A percentile compares a stretch with the other conserved stretches of the same genome.
Conservation (phyloP, 2,329 filamentous ascomycete genomes). For the Cercospora sojina region DNA sequence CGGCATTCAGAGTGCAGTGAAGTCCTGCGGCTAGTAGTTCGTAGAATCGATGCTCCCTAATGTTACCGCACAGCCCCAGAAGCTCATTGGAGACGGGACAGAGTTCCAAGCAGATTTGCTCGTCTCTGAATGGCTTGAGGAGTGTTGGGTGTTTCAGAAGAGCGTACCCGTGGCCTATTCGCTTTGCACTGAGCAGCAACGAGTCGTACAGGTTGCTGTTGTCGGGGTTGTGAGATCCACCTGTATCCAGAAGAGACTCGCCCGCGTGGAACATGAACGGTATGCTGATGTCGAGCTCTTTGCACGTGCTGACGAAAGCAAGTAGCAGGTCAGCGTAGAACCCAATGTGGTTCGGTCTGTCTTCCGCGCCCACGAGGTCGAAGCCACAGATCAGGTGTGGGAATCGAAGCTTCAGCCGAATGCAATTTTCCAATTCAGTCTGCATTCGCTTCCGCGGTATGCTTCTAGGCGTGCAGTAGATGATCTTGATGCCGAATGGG, state of each 20-base stretch:
- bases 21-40: conserved; percentile 68
- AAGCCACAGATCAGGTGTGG: conserved; percentile 66
- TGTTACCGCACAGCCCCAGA: conserved; percentile 64
- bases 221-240: conserved; percentile 57
- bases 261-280: conserved; percentile 77
- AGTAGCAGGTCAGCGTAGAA: conserved; percentile 59
- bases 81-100: conserved; percentile 78
- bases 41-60: conserved; percentile 66
- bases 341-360: conserved; percentile 60
- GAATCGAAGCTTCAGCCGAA: conserved; percentile 58
- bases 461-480: conserved; percentile 68
- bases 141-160: conserved; percentile 65
- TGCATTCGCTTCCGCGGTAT: conserved; percentile 53
- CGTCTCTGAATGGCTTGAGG: conserved; percentile 63
- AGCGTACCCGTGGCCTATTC: conserved; percentile 73
- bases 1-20: conserved; percentile 71
- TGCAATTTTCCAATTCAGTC: conserved; percentile 59
- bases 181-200: conserved; percentile 62
- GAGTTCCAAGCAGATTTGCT: conserved; percentile 69
- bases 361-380: conserved; percentile 67
- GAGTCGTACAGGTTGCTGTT: conserved; percentile 68
- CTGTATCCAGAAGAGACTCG: conserved; percentile 66
- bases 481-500: conserved; percentile 64
- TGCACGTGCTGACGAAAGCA: conserved; percentile 56
- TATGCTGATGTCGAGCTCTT: conserved; percentile 53